A percentile compares a stretch with the other conserved stretches of the same genome.
Evolutionary conservation across 495 filamentous ascomycete species (phyloP).

Genomic region (Ramalina intermedia): DNA sequence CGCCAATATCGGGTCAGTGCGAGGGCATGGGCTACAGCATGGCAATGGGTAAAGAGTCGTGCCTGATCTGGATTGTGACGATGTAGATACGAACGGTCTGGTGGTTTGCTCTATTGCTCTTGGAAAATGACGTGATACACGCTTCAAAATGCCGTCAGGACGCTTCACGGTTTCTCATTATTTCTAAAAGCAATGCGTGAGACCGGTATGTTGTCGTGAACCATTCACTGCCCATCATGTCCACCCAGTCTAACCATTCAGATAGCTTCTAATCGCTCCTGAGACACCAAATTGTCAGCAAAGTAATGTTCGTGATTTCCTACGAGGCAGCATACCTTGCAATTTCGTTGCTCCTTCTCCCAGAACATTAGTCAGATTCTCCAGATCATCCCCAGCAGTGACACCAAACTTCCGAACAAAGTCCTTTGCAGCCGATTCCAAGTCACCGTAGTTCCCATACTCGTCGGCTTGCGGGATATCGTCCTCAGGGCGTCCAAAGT

Average conservation of each 20-base stretch:
- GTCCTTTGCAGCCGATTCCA: conserved; percentile 87
- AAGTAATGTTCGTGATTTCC: neutral
- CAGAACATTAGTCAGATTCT: conserved; percentile 65
- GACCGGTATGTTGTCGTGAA: no score
- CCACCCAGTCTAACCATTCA: conserved; percentile 40
- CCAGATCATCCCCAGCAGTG: conserved; percentile 87
- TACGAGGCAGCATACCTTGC: conserved; percentile 41
- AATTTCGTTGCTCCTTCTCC: conserved; percentile 75
- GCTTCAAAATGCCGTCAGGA: no score
- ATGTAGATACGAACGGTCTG: no score
- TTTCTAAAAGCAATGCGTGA: no score
- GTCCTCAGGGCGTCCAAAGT: conserved; percentile 85
- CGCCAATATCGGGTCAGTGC: no score
- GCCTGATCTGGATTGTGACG: no score
- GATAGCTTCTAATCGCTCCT: conserved; percentile 70
- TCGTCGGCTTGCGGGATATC: conserved; percentile 41
- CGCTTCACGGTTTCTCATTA: no score
- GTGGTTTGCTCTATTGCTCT: no score
- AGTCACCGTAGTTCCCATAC: conserved; percentile 56
- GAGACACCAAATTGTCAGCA: conserved; percentile 6
- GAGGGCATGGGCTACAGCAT: no score
- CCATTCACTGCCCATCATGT: no score
- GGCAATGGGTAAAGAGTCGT: no score
- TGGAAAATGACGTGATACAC: no score
- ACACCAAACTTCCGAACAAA: conserved; percentile 89